Conservation (phyloP, 495 filamentous ascomycete species). For the Aspergillus hancockii region DNA sequence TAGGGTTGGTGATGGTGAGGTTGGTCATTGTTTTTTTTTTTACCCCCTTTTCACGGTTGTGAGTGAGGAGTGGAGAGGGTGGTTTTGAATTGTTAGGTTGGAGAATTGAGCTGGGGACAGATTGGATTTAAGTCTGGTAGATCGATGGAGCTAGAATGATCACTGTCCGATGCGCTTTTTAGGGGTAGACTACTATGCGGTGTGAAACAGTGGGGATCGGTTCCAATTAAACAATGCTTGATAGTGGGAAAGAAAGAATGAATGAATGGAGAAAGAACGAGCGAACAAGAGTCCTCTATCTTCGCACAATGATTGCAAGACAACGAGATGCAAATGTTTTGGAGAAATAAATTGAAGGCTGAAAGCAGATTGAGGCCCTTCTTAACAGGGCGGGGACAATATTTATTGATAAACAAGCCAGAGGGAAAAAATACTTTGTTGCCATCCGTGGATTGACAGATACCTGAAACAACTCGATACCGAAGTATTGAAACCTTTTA, state of each 20-base stretch:
- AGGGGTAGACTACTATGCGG: not conserved
- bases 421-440: not conserved
- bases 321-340: constrained; percentile 7
- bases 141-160: not conserved
- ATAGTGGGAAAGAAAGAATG: not conserved
- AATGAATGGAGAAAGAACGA: constrained; percentile 12
- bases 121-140: not conserved
- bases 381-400: not conserved
- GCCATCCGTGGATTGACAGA: constrained; percentile 3
- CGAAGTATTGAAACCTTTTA: not conserved
- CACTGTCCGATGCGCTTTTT: not conserved
- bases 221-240: constrained; percentile 1
- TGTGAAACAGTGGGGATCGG: not conserved
- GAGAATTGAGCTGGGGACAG: not conserved
- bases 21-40: constrained; percentile 13
- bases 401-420: constrained; percentile 12
- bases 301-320: constrained; percentile 6
- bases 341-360: constrained; percentile 4
- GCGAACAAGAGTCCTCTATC: not conserved
- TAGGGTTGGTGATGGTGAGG: constrained; percentile 18
- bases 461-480: constrained; percentile 6
- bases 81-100: not conserved
- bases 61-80: constrained; percentile 5
- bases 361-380: not conserved
- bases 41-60: not conserved